Evolutionary conservation across 129 eudicot genomes (phyloP).

Genomic region (Calendula officinalis): DNA sequence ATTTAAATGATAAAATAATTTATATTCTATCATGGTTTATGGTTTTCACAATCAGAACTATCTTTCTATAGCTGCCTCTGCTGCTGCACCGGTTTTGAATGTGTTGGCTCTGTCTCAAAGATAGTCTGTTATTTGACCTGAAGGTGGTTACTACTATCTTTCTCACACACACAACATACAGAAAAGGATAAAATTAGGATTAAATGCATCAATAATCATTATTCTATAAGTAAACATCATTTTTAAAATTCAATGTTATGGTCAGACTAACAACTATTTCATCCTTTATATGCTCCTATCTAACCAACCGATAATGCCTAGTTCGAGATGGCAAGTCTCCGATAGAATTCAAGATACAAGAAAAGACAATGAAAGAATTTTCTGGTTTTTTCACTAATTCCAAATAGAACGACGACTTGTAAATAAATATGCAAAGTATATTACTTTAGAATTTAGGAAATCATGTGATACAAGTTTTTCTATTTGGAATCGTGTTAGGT

Average conservation of each 20-base stretch:
- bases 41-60: constrained; percentile 49
- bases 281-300: not conserved
- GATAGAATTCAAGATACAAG: too few relatives aligned
- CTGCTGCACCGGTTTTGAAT: constrained; percentile 61
- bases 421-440: too few relatives aligned
- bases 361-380: too few relatives aligned
- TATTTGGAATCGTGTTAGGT: too few relatives aligned
- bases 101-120: constrained; percentile 41
- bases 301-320: too few relatives aligned
- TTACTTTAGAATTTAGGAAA: too few relatives aligned
- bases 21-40: not conserved
- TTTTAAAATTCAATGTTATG: not conserved
- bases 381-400: too few relatives aligned
- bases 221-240: not conserved
- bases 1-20: not conserved
- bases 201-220: not conserved
- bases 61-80: constrained; percentile 84
- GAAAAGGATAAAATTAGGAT: not conserved
- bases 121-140: constrained; percentile 76
- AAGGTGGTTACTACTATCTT: constrained; percentile 62
- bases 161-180: constrained; percentile 6
- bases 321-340: not conserved
- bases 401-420: too few relatives aligned
- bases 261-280: not conserved
- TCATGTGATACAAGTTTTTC: too few relatives aligned